Conservation (phyloP, 2,329 filamentous ascomycete genomes). For the Nemania serpens region DNA sequence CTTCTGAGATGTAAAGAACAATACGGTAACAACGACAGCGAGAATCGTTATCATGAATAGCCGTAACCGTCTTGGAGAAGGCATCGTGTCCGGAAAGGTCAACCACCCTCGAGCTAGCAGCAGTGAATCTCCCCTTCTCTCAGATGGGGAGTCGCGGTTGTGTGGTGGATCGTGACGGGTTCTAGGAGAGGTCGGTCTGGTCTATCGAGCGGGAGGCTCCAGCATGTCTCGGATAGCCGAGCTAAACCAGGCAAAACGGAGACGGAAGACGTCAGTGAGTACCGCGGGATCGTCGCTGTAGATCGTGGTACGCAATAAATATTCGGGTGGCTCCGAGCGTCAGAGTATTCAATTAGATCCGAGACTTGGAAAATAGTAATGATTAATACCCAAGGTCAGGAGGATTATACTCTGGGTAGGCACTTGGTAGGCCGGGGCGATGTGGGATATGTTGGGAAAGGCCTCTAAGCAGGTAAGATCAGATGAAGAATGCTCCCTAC, state of each 20-base stretch:
- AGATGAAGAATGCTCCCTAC: background rate
- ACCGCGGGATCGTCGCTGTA: background rate
- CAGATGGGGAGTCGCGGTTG: background rate
- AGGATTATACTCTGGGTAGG: background rate
- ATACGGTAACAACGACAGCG: slow-evolving; percentile 66
- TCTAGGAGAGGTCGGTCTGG: background rate
- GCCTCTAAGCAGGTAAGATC: background rate
- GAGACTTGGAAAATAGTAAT: background rate
- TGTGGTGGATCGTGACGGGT: background rate
- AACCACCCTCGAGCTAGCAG: background rate
- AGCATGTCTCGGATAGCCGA: slow-evolving; percentile 29
- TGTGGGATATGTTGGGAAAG: background rate
- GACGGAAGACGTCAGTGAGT: background rate
- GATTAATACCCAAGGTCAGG: background rate
- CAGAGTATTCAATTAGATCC: background rate
- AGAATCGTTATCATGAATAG: slow-evolving; percentile 68
- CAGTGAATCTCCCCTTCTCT: background rate
- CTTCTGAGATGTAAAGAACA: slow-evolving; percentile 73
- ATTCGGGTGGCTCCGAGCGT: background rate
- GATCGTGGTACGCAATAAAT: background rate
- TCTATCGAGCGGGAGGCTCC: slow-evolving; percentile 28
- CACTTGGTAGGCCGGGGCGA: background rate
- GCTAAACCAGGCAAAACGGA: background rate
- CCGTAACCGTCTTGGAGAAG: slow-evolving; percentile 71
- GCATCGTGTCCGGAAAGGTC: slow-evolving; percentile 53